Base-by-base conservation (phyloP, 305 asterid genomes). In the Ruellia speciosa region DNA sequence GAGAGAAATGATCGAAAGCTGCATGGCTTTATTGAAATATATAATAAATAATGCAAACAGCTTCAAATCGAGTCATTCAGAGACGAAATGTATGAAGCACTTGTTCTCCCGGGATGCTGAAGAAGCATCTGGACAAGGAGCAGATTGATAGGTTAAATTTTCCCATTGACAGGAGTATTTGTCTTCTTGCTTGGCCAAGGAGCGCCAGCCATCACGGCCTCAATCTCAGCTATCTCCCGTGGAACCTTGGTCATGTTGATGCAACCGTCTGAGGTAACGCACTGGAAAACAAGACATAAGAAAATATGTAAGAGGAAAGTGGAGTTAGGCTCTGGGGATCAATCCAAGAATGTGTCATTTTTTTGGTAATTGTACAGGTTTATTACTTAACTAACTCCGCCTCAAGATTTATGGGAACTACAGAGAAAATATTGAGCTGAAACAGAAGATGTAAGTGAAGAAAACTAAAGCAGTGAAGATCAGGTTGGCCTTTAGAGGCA, bases 161-260 rank as follows among this genome's bases (percentile, higher is more conserved):
- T 62, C 33, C 76, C 77, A 55, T 65, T 65, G 56, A 52, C 71
- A 49, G 66, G 56, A 49, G 58, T 6, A 56, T 53, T 48, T 7
- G 76, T 64, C 66, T 48, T 66, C 47, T 71, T 60, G 47, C 87
- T 81, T 12, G 84, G 83, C 96, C 96, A 85, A 17, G 94, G 84
- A 28, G 78, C 88, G 41, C 98, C 98, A 8, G 79, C 94, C 95
- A 88, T 90, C 51, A 90, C 95, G 49, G 93, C 90, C 73, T 90
- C 98, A 8, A 90, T 88, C 50, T 90, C 96, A 63, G 73, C 62
- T 60, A 85, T 77, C 81, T 80, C 81, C 49, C 95, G 83, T 3
- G 98, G 96, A 56, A 81, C 73, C 69, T 85, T 90, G 56, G 82
- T 83, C 98, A 90, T 80, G 79, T 90, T 90, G 71, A 80, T 68